Evolutionary conservation across 2,329 filamentous ascomycete species (phyloP), one percentile per base, ranked within the genome.

Genomic region (Pseudonectria buxi): DNA sequence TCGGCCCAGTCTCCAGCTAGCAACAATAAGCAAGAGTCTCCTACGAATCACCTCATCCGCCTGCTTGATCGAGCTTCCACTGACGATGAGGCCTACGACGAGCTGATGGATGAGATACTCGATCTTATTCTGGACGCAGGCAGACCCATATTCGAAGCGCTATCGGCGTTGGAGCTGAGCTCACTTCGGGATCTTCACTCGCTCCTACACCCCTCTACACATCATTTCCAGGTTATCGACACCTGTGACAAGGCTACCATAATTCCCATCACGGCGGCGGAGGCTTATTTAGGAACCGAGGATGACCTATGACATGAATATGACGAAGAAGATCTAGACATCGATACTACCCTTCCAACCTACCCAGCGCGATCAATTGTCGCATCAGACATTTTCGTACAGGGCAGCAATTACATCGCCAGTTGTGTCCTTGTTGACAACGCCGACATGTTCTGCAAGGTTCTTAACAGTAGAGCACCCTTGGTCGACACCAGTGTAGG

Each of bases 391-490:
- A 12, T 43, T 44, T 24, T 30, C 40, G 11, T 11, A 39, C 30
- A 35, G 33, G 38, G 33, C 22, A 10, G 24, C 5, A 28, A 11
- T 28, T 15, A 37, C 30, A n/a, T 40, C 9, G 39, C 38, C 13
- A 15, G 26, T 29, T 34, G 36, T 14, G 43, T 47, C 25, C 29
- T 28, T 13, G 40, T 48, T 13, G 29, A 46, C n/a, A 37, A 39
- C 15, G 37, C 28, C 27, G 43, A 46, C n/a, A 45, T 46, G 43
- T 47, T 50, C 30, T 51, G 48, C 35, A 51, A 51, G 32, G 41
- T 40, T 26, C 31, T 26, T 29, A 35, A 36, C n/a, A 28, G 28
- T 13, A 35, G 32, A 41, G 28, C 39, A n/a, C 30, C 30, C 36
- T 35, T 43, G 4, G 26, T 30, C 15, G 37, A 30, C 11, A 37